Percentiles rank a stretch among this genome's conserved stretches.
Evolutionary conservation across 108 stramenopile species (phyloP).

Genomic region (Conticribra guillardii): DNA sequence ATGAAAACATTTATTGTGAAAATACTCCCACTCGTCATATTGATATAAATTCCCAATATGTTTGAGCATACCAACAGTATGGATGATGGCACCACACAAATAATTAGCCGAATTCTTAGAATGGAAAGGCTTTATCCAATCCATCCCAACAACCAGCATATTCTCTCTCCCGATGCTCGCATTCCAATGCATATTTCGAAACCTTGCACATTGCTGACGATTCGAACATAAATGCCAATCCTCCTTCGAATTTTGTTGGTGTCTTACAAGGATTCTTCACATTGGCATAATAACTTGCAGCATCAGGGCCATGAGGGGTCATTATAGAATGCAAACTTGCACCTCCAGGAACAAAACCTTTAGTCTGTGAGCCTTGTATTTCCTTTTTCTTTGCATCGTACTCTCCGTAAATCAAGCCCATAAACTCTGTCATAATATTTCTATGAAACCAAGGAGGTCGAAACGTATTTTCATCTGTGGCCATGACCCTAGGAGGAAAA

Average conservation of each 20-base stretch:
- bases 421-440: conserved; percentile 94
- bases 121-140: conserved; percentile 42
- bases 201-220: conserved; percentile 71
- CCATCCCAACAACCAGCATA: conserved; percentile 79
- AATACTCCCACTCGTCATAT: too few relatives aligned
- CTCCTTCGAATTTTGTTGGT: conserved; percentile 78
- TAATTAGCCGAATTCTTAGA: too few relatives aligned
- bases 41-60: too few relatives aligned
- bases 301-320: conserved; percentile 94
- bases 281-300: conserved; percentile 73
- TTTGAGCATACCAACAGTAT: too few relatives aligned
- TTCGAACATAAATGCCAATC: conserved; percentile 98
- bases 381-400: conserved; percentile 82
- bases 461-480: conserved; percentile 89
- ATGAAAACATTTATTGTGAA: too few relatives aligned
- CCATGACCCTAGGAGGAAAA: conserved; percentile 94
- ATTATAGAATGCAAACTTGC: conserved; percentile 84
- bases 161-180: conserved; percentile 54
- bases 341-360: conserved; percentile 88
- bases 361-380: conserved; percentile 15
- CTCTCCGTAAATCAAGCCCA: conserved; percentile 91
- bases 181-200: conserved; percentile 60
- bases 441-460: conserved; percentile 96
- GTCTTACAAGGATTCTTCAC: conserved; percentile 54
- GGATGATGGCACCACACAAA: too few relatives aligned